Percentiles rank a stretch among this genome's conserved stretches.
Evolutionary conservation across 371 early-diverging fungal species (phyloP).

Genomic region (Mucor irregularis): DNA sequence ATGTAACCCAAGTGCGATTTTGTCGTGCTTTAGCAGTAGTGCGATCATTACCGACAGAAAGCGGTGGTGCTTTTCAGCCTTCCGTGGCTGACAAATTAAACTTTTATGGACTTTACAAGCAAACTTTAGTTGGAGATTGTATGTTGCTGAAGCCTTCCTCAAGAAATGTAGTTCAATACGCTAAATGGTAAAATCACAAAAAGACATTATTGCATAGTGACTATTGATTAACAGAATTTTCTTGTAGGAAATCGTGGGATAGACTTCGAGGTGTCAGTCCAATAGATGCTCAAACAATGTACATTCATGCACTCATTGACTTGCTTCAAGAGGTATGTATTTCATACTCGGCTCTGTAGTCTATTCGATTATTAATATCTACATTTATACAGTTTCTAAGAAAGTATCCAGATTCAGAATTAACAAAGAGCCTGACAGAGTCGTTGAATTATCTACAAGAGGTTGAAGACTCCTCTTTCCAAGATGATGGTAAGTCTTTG

Average conservation of each 20-base stretch:
- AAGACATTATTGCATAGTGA: neutral
- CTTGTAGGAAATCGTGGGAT: conserved; percentile 39
- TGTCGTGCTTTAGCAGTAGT: conserved; percentile 34
- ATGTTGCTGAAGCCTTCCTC: conserved; percentile 38
- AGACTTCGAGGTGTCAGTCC: conserved; percentile 32
- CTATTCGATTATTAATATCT: neutral
- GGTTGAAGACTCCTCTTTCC: neutral
- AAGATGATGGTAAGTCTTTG: conserved; percentile 1
- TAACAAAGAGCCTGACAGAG: conserved; percentile 13
- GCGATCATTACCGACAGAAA: conserved; percentile 21
- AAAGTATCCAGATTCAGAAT: conserved; percentile 13
- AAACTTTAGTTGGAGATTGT: conserved; percentile 72
- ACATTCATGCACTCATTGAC: conserved; percentile 30
- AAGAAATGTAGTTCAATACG: conserved; percentile 23
- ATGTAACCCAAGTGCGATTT: conserved; percentile 29
- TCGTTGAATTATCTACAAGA: conserved; percentile 17
- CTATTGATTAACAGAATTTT: neutral
- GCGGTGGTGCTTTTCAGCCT: conserved; percentile 41
- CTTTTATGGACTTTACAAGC: conserved; percentile 81
- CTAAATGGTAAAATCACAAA: conserved; percentile 32
- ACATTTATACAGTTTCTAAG: conserved; percentile 1
- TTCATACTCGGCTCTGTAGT: too few species aligned
- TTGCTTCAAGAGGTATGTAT: conserved; percentile 25
- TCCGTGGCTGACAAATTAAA: conserved; percentile 65
- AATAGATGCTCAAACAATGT: conserved; percentile 32